Percentiles rank a stretch among this genome's conserved stretches.
Conservation (phyloP, 2,329 filamentous ascomycete species). For the Helminthosporium solani region DNA sequence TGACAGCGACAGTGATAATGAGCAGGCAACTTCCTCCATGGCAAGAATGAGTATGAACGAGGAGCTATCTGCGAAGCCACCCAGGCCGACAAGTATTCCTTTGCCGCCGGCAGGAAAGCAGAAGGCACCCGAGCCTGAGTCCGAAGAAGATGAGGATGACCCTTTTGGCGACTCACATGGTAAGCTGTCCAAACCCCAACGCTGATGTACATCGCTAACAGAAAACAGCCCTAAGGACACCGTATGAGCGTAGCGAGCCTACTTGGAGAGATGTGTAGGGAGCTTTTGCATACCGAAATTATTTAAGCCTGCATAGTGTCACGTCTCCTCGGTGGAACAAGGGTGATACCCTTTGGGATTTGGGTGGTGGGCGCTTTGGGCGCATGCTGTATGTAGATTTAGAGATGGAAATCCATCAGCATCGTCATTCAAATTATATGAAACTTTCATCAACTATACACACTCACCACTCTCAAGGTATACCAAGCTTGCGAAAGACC, state of each 20-base stretch:
- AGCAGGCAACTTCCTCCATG: constrained; percentile 43
- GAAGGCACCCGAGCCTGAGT: constrained; percentile 51
- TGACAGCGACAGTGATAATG: constrained; percentile 63
- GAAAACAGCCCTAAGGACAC: constrained; percentile 54
- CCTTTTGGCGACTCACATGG: constrained; percentile 83
- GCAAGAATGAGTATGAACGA: constrained; percentile 48
- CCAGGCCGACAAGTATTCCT: constrained; percentile 47
- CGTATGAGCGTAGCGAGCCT: constrained; percentile 39
- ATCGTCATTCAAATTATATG: too few species aligned
- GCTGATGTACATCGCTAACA: constrained; percentile 10
- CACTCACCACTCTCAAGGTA: too few species aligned
- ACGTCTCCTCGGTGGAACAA: neutral
- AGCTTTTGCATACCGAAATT: neutral
- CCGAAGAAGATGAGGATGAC: constrained; percentile 68
- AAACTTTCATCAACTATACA: too few species aligned
- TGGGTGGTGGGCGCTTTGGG: neutral
- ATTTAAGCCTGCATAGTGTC: neutral
- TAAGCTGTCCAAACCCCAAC: constrained; percentile 9
- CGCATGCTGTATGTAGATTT: too few species aligned
- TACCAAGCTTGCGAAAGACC: too few species aligned
- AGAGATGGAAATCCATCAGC: too few species aligned
- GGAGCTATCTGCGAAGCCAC: constrained; percentile 50
- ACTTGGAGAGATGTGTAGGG: constrained; percentile 45
- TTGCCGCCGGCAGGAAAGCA: constrained; percentile 43
- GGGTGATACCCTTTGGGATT: neutral